Conservation (phyloP, 2,329 filamentous ascomycete species). For the Pyrenochaeta sp. region DNA sequence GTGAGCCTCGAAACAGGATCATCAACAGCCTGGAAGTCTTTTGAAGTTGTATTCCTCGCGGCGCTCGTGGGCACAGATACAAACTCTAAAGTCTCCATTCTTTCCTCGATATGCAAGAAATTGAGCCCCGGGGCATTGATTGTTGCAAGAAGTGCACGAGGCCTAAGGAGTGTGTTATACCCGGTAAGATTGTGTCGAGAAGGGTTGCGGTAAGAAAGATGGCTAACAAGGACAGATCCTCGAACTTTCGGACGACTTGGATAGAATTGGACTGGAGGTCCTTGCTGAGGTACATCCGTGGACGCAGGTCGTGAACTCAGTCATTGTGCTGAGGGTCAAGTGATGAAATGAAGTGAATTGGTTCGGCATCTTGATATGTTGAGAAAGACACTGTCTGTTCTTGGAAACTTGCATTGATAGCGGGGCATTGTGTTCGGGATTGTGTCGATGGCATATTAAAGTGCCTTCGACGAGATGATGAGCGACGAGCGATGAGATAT, state of each 20-base stretch:
- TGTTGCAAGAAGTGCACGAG: slow-evolving; percentile 57
- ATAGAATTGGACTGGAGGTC: slow-evolving; percentile 47
- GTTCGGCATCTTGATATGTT: no score
- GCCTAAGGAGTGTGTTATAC: slow-evolving; percentile 58
- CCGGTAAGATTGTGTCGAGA: slow-evolving; percentile 47
- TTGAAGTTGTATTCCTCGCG: slow-evolving; percentile 61
- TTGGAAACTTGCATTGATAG: no score
- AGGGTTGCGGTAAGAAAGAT: background rate
- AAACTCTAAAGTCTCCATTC: slow-evolving; percentile 53
- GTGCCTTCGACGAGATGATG: no score
- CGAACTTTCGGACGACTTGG: slow-evolving; percentile 44
- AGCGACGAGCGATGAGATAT: no score
- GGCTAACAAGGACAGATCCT: slow-evolving; percentile 44
- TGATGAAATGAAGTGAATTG: background rate
- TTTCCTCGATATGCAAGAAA: slow-evolving; percentile 47
- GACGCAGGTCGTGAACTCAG: slow-evolving; percentile 60
- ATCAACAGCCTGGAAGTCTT: slow-evolving; percentile 38
- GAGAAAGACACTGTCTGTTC: no score
- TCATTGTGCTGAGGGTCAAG: slow-evolving; percentile 51
- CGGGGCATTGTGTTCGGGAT: no score
- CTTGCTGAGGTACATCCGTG: slow-evolving; percentile 59
- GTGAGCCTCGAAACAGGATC: slow-evolving; percentile 23
- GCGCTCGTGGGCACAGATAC: slow-evolving; percentile 58
- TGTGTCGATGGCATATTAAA: no score
- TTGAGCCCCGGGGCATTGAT: slow-evolving; percentile 56